Percentiles rank a stretch among this genome's conserved stretches.
These are phyloP conservation scores for Bolboschoenus planiculmis DNA, from an alignment of 176 grass and related monocot species.

Conservation along the genomic window DNA sequence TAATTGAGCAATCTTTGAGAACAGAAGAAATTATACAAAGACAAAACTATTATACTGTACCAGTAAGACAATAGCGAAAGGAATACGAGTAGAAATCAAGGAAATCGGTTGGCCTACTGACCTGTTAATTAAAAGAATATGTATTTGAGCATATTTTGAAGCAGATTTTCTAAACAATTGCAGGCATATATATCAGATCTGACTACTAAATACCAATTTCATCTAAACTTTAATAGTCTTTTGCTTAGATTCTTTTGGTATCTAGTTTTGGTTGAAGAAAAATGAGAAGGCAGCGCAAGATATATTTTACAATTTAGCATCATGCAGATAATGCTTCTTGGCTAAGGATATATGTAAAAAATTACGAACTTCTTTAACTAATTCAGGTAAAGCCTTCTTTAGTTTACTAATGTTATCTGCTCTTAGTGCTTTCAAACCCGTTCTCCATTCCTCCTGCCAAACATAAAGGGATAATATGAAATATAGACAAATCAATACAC, in stretches of 20 bases:
- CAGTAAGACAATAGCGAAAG: conserved; percentile 94
- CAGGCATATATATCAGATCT: background rate
- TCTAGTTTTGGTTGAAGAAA: conserved; percentile 8
- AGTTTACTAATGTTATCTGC: conserved; percentile 83
- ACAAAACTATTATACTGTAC: conserved; percentile 32
- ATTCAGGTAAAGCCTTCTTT: conserved; percentile 88
- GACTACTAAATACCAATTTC: background rate
- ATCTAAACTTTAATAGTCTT: background rate
- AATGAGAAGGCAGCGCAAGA: background rate
- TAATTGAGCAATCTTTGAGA: conserved; percentile 12
- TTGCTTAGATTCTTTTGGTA: background rate
- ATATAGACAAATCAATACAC: conserved; percentile 6
- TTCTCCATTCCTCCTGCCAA: conserved; percentile 90
- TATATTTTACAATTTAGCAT: conserved; percentile 6
- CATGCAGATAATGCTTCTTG: background rate
- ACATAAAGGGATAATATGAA: background rate
- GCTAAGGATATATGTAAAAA: conserved; percentile 29
- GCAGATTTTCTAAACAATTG: background rate
- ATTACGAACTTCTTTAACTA: conserved; percentile 77
- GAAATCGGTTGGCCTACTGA: conserved; percentile 80
- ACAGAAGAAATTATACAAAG: background rate
- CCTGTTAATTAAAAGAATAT: conserved; percentile 44
- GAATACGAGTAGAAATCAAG: conserved; percentile 85
- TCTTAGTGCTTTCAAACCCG: conserved; percentile 80
- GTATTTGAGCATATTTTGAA: background rate